Base-by-base conservation (phyloP, 2,329 filamentous ascomycete species). In the Lasiodiplodia hormozganensis region DNA sequence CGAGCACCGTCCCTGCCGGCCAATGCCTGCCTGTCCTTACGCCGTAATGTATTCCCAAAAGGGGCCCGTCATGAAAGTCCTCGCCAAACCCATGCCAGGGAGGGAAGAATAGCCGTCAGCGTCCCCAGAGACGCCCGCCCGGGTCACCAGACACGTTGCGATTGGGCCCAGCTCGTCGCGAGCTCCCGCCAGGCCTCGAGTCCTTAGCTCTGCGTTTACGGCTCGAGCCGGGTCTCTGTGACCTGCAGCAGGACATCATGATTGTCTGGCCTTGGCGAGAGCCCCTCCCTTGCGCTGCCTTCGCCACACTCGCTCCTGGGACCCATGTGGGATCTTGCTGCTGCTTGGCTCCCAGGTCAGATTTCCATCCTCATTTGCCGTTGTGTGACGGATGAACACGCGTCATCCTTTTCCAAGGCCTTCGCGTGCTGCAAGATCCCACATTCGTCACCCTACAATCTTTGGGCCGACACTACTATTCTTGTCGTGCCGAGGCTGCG, bases 81-180 rank as follows among this genome's bases (percentile, higher is more conserved):
- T 28, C 25, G 58, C 36, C 58, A 49, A 25, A 25, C n/a, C 58
- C 28, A 52, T 5, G 60, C 60, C 60, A 38, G 60, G 47, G 43
- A 64, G 60, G 60, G 60, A 64, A 64, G 40, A 51, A 64, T n/a
- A 34, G 60, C 60, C 60, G 60, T 64, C 60, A 64, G 28, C 47
- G 23, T 36, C 47, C 60, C 47, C 43, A 47, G 43, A 47, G 43
- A 47, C 43, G 43, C 18, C 14, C 23, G 60, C 36, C 43, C 47
- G 31, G 43, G 60, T 64, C 60, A 52, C 28, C 31, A 64, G 28
- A 25, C 31, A 28, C 28, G 18, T 47, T 25, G 18, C 60, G 25
- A 64, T 64, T 64, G 60, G 60, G 38, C 25, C 47, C 43, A n/a
- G 43, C 43, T 18, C n/a, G 23, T 21, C 58, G 12, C 28, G 43